phyloP scores from a whole-genome alignment of 2,329 filamentous ascomycete species.

The Parafenestella ontariensis region DNA sequence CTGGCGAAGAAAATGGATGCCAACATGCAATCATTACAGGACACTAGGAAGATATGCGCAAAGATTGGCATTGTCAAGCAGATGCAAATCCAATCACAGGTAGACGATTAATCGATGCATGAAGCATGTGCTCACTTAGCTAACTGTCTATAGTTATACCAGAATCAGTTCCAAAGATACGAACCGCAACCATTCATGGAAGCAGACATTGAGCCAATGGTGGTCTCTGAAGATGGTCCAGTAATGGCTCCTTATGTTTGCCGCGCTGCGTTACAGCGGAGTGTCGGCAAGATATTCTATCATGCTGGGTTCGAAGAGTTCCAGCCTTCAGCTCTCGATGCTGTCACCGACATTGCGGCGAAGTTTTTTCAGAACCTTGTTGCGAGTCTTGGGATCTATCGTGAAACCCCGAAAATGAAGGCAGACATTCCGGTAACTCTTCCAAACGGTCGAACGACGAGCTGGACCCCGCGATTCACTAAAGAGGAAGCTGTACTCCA shows the following conservation, averaged over 20 bases:
- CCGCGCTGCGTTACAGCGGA: constrained; percentile 83
- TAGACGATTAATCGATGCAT: constrained; percentile 51
- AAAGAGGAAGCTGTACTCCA: constrained; percentile 88
- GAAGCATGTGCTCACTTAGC: constrained; percentile 7
- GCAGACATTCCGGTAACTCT: constrained; percentile 48
- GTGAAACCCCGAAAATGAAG: constrained; percentile 79
- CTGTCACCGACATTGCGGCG: constrained; percentile 85
- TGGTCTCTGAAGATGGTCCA: constrained; percentile 86
- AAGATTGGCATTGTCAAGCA: constrained; percentile 99
- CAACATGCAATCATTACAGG: constrained; percentile 95
- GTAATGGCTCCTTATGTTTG: constrained; percentile 85
- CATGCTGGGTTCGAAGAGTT: constrained; percentile 97
- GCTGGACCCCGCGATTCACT: constrained; percentile 73
- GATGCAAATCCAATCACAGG: constrained; percentile 98
- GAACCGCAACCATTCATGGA: constrained; percentile 89
- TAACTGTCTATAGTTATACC: constrained; percentile 73
- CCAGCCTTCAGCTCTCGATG: constrained; percentile 90
- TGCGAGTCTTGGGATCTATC: constrained; percentile 80
- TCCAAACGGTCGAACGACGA: constrained; percentile 42
- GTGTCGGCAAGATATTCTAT: constrained; percentile 93
- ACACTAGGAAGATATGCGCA: constrained; percentile 92
- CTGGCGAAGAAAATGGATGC: constrained; percentile 82
- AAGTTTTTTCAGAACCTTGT: constrained; percentile 90
- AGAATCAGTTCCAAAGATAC: constrained; percentile 98
- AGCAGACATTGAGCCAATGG: constrained; percentile 84